Conservation (phyloP, 139 green algal species). For the Tetraselmis chui region DNA sequence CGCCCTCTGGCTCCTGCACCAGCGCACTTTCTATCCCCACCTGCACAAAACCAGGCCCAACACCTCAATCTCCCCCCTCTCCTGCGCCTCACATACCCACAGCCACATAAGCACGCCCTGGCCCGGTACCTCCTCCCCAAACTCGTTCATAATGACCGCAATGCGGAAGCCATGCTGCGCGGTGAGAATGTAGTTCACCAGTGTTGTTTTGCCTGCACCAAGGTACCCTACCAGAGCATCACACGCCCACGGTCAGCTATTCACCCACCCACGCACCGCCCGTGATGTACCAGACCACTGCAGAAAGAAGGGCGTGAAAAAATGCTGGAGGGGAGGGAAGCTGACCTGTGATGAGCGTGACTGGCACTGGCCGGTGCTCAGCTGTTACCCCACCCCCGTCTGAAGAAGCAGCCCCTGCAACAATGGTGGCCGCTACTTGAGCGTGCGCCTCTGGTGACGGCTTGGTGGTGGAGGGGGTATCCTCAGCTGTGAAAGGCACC, state of each 20-base stretch:
- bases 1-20: constrained; percentile 46
- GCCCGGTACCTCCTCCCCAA: constrained; percentile 65
- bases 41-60: no score
- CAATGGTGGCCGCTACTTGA: no score
- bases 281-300: neutral
- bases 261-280: neutral
- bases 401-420: no score
- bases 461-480: no score
- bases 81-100: constrained; percentile 22
- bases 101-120: constrained; percentile 70
- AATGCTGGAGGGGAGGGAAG: neutral
- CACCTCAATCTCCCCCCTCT: constrained; percentile 62
- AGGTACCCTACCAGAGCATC: constrained; percentile 31
- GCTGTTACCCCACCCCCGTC: no score
- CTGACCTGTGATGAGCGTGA: constrained; percentile 57
- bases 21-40: constrained; percentile 74
- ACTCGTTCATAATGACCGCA: constrained; percentile 90
- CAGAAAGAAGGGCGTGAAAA: neutral
- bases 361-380: constrained; percentile 34
- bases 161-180: constrained; percentile 67
- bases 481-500: neutral
- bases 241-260: neutral
- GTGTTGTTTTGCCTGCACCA: constrained; percentile 67
- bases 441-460: no score
- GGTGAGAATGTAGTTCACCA: constrained; percentile 88